A percentile compares a stretch with the other conserved stretches of the same genome.
phyloP scores from a whole-genome alignment of 345 rosid genomes.

The Raphanus raphanistrum region DNA sequence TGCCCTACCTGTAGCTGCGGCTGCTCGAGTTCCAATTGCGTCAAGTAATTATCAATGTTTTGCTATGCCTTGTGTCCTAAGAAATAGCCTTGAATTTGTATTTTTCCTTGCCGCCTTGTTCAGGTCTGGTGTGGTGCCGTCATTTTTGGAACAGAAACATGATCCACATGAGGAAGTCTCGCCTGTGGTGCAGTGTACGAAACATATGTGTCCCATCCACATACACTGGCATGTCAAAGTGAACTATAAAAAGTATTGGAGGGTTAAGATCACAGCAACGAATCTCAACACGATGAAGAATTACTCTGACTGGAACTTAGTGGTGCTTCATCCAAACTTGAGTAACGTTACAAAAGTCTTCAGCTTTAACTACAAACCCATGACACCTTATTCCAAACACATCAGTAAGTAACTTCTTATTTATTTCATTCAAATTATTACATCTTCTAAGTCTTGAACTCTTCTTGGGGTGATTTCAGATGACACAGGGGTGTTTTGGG shows the following conservation, averaged over 20 bases:
- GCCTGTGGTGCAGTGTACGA: constrained; percentile 57
- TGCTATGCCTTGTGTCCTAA: neutral
- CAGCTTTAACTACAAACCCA: constrained; percentile 74
- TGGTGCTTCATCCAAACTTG: constrained; percentile 76
- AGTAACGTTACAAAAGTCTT: constrained; percentile 54
- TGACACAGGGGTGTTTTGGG: constrained; percentile 88
- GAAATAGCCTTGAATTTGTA: neutral
- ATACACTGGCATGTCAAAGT: constrained; percentile 94
- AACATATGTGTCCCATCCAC: constrained; percentile 74
- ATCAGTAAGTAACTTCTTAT: constrained; percentile 51
- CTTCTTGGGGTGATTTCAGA: constrained; percentile 43
- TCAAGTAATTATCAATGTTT: constrained; percentile 41
- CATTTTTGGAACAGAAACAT: constrained; percentile 45
- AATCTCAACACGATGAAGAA: constrained; percentile 62
- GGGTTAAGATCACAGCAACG: constrained; percentile 69
- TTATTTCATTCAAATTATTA: neutral
- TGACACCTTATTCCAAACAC: constrained; percentile 41
- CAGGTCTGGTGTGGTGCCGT: constrained; percentile 50
- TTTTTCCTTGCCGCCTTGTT: neutral
- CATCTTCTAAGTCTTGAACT: neutral
- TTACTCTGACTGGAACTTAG: constrained; percentile 78
- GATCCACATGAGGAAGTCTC: constrained; percentile 42
- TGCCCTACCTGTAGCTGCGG: constrained; percentile 75
- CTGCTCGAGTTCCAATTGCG: constrained; percentile 57
- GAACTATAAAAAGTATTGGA: constrained; percentile 73